Evolutionary conservation across 169 alveolate species (phyloP), one percentile per base, ranked within the genome.

Genomic region (Plasmodium chabaudi): DNA sequence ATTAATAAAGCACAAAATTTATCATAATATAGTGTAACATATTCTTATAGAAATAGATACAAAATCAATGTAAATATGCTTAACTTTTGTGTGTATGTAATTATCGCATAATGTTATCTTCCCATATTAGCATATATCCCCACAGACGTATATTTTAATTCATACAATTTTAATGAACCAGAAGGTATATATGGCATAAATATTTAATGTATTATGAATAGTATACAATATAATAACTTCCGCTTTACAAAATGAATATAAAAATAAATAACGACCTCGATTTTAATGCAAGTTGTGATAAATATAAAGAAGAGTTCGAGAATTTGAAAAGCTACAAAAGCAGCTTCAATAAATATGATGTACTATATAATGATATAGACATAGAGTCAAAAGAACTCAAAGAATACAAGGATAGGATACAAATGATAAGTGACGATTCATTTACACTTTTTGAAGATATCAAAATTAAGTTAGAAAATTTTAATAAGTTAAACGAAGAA

Each of bases 371-470:
- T 82, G 56, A 82, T 7, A 25, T 67, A 15, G 84, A 82, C 34
- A 23, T 57, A 3, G 90, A 82, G 19, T 55, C 69, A 49, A 55
- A 13, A 63, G 59, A 82, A 56, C 44, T 82, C 67, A 25, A 49
- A 57, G 13, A 17, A 10, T 82, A 56, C 75, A 72, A 82, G 57
- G 57, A 82, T 53, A 21, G 9, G 51, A 25, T 82, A 60, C 39
- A 68, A 49, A 61, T 67, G 67, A 17, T 65, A 39, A 42, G 59
- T 56, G 42, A 34, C 6, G 15, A 25, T 1, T 82, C 42, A 23
- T 56, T 82, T 57, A 68, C 59, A 13, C 46, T 67, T 67, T 82
- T 82, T 51, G 73, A 82, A 72, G 42, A 82, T 68, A 55, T 82
- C 17, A 63, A 67, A 12, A 51, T 17, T 12, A 59, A 82, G 21